Evolutionary conservation across 1,284 basidiomycete species (phyloP), one percentile per base, ranked within the genome.

Genomic region (Mycosarcoma mackinlayi): DNA sequence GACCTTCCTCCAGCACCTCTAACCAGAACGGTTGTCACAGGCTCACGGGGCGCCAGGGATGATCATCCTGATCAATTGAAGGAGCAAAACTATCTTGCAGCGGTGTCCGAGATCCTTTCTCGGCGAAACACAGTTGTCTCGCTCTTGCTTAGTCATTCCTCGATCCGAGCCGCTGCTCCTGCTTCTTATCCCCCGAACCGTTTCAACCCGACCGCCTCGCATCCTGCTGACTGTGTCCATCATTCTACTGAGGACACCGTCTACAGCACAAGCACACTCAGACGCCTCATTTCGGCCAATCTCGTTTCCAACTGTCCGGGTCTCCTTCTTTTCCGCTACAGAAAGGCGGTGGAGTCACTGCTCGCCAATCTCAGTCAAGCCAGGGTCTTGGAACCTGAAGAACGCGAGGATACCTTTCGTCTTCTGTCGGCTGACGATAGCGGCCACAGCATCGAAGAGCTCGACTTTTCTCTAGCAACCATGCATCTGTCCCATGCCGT

Each of bases 221-320:
- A 21, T n/a, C 59, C 68, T 30, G 38, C 37, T n/a, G 33, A 10
- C 3, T 25, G 16, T 3, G 7, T 50, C 24, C 25, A 39, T 4
- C 28, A 38, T 14, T 5, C 39, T 19, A 2, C 42, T 3, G 16
- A 52, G 3, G 41, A 55, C 11, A 27, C 31, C 13, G 7, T 16
- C 1, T 34, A 18, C 27, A 56, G 41, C 34, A 39, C 35, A 6
- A 55, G 42, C 44, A 72, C 69, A 5, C 48, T 72, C n/a, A 54
- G 60, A 16, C 69, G 69, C 3, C 63, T 72, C 48, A 62, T 67
- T 13, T 63, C 63, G n/a, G 59, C 56, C 27, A 42, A 49, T 10
- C 52, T 72, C 18, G 54, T 59, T 11, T 8, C 47, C 7, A 59
- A 55, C 25, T 63, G 58, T 24, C 59, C 63, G 9, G 19, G 44